Evolutionary conservation across 163 green algal species (phyloP), one percentile per base, ranked within the genome.

Genomic region (Scenedesmus sp.): DNA sequence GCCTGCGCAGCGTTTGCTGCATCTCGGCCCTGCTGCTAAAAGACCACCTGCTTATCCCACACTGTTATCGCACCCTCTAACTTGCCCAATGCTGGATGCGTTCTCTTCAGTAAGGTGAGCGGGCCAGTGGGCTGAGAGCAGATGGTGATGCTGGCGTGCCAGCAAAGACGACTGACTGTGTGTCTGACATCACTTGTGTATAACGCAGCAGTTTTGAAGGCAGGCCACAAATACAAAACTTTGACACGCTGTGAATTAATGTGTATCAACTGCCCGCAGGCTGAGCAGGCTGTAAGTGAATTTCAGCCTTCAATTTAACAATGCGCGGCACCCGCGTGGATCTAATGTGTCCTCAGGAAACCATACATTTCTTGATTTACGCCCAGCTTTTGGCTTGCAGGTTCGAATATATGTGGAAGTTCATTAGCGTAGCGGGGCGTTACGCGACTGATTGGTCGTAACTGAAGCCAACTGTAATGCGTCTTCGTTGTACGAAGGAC

Each of bases 161-260:
- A 76, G 65, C 65, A 76, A 76, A 76, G 65, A 76, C 65, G 65
- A 76, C 65, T 76, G 65, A 76, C 65, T 76, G 65, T 76, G 65
- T 76, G 65, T 76, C 65, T 76, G 65, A 76, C 65, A 76, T 76
- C 65, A 40, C 65, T 2, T 6, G 65, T 37, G 65, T 76, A n/a
- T 76, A 40, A 76, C 30, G 30, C 65, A 76, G 1, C 18, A n/a
- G n/a, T 6, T n/a, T n/a, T 33, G 13, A 70, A 3, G n/a, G 49
- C 49, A 20, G 15, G 49, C 49, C 49, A 56, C n/a, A n/a, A n/a
- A n/a, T n/a, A n/a, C n/a, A 6, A n/a, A n/a, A 70, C 22, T n/a
- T n/a, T 33, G 13, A 70, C 13, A 70, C n/a, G n/a, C n/a, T n/a
- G n/a, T n/a, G n/a, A n/a, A n/a, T n/a, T n/a, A n/a, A n/a, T n/a